Percentiles rank a stretch among this genome's conserved stretches.
phyloP scores from a whole-genome alignment of 805 yeast species.

The Schwanniomyces pseudopolymorphus region DNA sequence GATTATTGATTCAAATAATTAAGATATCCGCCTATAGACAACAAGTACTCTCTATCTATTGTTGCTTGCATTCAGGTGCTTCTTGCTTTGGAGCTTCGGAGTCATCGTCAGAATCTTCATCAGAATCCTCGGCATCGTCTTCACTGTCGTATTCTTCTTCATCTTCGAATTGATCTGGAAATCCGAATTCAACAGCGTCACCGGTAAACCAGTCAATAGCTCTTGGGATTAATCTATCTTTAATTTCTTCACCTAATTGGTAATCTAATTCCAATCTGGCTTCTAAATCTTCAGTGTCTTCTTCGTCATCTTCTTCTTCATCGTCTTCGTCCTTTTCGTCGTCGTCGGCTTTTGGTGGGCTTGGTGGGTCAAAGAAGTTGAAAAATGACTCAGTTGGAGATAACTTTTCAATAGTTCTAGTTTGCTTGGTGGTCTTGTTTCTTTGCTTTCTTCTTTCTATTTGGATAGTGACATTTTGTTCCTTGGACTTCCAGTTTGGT shows the following conservation, averaged over 20 bases:
- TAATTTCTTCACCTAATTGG: constrained; percentile 93
- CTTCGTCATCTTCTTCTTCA: constrained; percentile 42
- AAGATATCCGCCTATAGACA: not conserved
- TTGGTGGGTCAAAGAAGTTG: constrained; percentile 94
- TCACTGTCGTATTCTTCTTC: constrained; percentile 61
- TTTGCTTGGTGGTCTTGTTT: constrained; percentile 93
- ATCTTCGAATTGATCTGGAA: constrained; percentile 58
- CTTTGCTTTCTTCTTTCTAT: constrained; percentile 96
- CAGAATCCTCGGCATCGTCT: constrained; percentile 61
- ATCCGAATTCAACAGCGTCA: constrained; percentile 77
- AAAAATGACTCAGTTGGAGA: constrained; percentile 95
- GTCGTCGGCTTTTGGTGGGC: constrained; percentile 55
- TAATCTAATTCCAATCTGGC: constrained; percentile 87
- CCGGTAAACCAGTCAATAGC: constrained; percentile 99
- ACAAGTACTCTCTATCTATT: constrained; percentile 24
- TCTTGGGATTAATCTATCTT: constrained; percentile 92
- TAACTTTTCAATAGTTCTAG: constrained; percentile 90
- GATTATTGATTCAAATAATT: not conserved
- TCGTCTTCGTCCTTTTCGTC: constrained; percentile 51
- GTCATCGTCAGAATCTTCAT: constrained; percentile 54
- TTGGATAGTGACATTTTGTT: constrained; percentile 76
- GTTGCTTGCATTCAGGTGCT: constrained; percentile 80
- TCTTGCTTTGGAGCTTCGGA: constrained; percentile 56
- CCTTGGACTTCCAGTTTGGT: constrained; percentile 81
- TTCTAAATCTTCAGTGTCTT: constrained; percentile 75